These are phyloP conservation scores for Panicum virgatum DNA, from an alignment of 202 grass and related monocot species.

Conservation along the genomic window DNA sequence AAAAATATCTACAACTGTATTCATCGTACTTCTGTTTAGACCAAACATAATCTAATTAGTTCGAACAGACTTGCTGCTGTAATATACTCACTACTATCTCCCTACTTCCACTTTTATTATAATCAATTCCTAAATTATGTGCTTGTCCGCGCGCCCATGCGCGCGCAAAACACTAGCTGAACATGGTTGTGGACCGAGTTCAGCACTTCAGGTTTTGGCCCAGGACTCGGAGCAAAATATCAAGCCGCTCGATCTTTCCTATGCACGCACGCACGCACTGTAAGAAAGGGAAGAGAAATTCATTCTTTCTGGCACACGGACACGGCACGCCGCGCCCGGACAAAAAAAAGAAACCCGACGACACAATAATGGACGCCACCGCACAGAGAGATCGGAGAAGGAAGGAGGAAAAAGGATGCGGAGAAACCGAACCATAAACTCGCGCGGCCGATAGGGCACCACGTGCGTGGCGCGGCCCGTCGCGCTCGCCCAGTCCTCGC, in stretches of 20 bases:
- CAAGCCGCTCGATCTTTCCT: background rate
- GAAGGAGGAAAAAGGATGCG: background rate
- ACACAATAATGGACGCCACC: background rate
- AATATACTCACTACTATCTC: no score
- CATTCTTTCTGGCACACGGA: background rate
- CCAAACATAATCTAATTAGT: no score
- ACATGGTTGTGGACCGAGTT: background rate
- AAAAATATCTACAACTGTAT: no score
- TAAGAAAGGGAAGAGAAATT: background rate
- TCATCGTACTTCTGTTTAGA: no score
- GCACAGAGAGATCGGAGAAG: background rate
- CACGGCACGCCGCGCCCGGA: background rate
- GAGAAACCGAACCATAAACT: background rate
- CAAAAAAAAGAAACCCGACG: background rate
- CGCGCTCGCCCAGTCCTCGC: background rate
- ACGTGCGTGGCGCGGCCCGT: slow-evolving; percentile 23
- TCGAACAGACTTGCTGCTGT: no score
- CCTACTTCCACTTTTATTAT: no score
- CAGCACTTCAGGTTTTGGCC: background rate
- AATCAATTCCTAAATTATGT: no score
- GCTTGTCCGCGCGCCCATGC: no score
- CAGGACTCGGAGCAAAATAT: background rate
- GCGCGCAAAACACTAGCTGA: no score
- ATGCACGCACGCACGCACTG: background rate
- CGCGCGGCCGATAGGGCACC: slow-evolving; percentile 2